These are phyloP conservation scores for Phytophthora brassicae DNA, from an alignment of 352 stramenopile species.

Conservation along the genomic window DNA sequence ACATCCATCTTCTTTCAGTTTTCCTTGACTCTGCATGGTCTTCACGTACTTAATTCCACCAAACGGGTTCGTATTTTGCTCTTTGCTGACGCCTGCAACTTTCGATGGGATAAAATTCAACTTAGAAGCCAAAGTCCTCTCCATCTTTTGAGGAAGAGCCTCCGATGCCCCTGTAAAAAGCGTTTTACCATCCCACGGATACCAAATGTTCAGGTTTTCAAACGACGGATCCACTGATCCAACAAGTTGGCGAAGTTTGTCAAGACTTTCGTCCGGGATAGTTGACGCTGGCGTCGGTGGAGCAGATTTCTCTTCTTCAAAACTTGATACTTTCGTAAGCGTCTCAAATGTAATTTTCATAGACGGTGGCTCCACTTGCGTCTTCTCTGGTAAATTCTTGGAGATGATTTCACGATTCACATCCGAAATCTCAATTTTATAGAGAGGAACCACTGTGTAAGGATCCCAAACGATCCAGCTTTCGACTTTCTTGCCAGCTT, in stretches of 20 bases:
- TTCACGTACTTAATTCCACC: conserved; percentile 54
- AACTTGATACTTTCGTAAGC: neutral
- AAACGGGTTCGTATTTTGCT: conserved; percentile 41
- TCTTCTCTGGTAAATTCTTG: conserved; percentile 23
- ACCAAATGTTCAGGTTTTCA: conserved; percentile 34
- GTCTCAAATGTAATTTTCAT: conserved; percentile 26
- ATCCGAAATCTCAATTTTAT: conserved; percentile 33
- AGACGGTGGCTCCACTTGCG: conserved; percentile 9
- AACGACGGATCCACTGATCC: conserved; percentile 32
- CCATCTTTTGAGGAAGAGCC: conserved; percentile 36
- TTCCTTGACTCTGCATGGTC: conserved; percentile 30
- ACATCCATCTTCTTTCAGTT: conserved; percentile 39
- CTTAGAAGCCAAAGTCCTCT: conserved; percentile 50
- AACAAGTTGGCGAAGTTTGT: conserved; percentile 25
- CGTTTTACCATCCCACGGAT: conserved; percentile 51
- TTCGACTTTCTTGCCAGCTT: conserved; percentile 18
- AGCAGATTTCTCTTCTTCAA: conserved; percentile 4
- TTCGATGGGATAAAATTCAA: conserved; percentile 30
- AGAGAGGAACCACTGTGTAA: conserved; percentile 43
- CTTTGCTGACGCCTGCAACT: neutral
- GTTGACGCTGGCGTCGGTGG: neutral
- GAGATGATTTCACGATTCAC: conserved; percentile 19
- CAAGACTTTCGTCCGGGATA: conserved; percentile 17
- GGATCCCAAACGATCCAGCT: conserved; percentile 53
- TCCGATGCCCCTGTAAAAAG: conserved; percentile 36